Base-by-base conservation (phyloP, 176 grass and related monocot species). In the Thalia dealbata region DNA sequence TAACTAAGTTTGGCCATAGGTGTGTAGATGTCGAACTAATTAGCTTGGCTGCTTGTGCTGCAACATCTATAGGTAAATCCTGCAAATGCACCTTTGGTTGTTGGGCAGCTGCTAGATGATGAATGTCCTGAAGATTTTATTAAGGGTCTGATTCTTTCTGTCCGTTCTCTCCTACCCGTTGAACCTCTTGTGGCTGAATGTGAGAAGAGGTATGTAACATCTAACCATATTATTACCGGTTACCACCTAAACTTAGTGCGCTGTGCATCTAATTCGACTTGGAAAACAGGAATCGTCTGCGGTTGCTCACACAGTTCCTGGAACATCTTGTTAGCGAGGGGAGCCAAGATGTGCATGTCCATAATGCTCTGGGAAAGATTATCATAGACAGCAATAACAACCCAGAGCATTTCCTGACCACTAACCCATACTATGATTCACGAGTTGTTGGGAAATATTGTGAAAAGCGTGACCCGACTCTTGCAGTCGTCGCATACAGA, bases 111-210 rank as follows among this genome's bases (percentile, higher is more conserved):
- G 3, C 83, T 92, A 15, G 95, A 97, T 82, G 95, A 93, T 66
- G 95, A 91, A 15, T 97, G 95, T 67, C 95, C 95, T 16, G 95
- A 97, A 92, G 95, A 97, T 86, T 97, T 97, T 38, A 97, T 97
- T 14, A 97, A 97, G 74, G 90, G 95, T 43, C 85, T 97, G 71
- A 97, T 97, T 82, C 81, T 97, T 64, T 97, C 90, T 82, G 95
- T 93, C 30, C 90, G 90, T 54, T 91, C 85, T 72, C 90, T 93
- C 32, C 87, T 99, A 67, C 90, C 90, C 14, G 90, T 99, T 72
- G 95, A 99, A 79, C 95, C 90, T 60, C 74, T 99, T 46, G 95
- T 99, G 30, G 95, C 86, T 72, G 95, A 99, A 69, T 99, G 87
- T 0, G 90, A 99, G 90, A 99, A 99, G 78, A 90, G 89, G 89